Conservation (phyloP, 208 protist species). For the Acanthamoeba healyi region DNA sequence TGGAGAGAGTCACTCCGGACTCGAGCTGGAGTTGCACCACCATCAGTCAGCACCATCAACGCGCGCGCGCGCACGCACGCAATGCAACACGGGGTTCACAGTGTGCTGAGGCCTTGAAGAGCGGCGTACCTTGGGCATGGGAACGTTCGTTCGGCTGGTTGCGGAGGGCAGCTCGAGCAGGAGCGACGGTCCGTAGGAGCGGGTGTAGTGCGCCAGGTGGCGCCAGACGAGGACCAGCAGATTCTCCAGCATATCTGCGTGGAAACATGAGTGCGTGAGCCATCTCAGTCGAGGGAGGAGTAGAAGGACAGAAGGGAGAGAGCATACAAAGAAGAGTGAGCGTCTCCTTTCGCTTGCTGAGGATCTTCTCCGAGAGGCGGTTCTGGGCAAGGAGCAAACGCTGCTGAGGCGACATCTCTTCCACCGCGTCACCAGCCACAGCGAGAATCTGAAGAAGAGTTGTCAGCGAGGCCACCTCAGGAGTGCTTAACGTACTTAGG, state of each 20-base stretch:
- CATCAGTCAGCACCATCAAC: not conserved
- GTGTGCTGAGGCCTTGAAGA: not conserved
- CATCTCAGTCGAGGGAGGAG: not conserved
- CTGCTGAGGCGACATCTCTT: conserved; percentile 64
- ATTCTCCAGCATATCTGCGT: conserved; percentile 72
- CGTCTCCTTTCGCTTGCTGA: conserved; percentile 66
- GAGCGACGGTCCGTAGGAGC: conserved; percentile 14
- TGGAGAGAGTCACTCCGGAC: conserved; percentile 19
- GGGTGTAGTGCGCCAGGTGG: conserved; percentile 60
- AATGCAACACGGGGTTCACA: not conserved
- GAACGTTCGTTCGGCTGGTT: not conserved
- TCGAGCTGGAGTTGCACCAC: not conserved
- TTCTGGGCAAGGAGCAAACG: conserved; percentile 62
- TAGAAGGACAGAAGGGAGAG: not conserved
- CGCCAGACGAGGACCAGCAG: conserved; percentile 55
- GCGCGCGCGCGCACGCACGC: not conserved
- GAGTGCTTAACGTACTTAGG: too few relatives aligned
- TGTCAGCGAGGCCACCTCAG: too few relatives aligned
- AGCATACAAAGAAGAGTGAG: conserved; percentile 19
- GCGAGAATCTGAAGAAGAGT: conserved; percentile 1
- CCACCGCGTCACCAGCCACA: not conserved
- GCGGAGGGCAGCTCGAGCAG: not conserved
- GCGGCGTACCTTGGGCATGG: not conserved
- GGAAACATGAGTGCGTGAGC: not conserved
- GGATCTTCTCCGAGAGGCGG: conserved; percentile 64